A percentile compares a stretch with the other conserved stretches of the same genome.
phyloP scores from a whole-genome alignment of 148 eudicot genomes.

The Rhododendron ferrugineum region DNA sequence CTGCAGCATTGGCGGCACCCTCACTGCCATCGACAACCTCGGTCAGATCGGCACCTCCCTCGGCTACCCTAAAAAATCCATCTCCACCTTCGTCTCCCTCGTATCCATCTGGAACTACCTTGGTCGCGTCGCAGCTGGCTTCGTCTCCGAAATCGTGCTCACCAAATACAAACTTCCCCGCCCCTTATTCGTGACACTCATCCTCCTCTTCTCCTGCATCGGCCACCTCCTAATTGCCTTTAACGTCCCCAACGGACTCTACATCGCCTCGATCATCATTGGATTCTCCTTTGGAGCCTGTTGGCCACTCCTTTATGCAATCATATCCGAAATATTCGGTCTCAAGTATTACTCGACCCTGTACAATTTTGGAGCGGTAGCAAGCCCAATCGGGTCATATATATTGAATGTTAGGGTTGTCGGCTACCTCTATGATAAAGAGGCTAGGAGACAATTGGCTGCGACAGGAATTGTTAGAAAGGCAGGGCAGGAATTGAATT shows the following conservation, averaged over 20 bases:
- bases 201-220: slow-evolving; percentile 23
- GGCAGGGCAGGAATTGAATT: slow-evolving; percentile 26
- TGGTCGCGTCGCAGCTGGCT: slow-evolving; percentile 31
- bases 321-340: slow-evolving; percentile 36
- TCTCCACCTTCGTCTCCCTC: slow-evolving; percentile 24
- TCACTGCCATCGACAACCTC: background rate
- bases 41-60: slow-evolving; percentile 14
- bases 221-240: slow-evolving; percentile 7
- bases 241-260: slow-evolving; percentile 9
- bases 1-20: background rate
- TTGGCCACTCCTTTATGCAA: slow-evolving; percentile 30
- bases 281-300: slow-evolving; percentile 35
- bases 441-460: slow-evolving; percentile 25
- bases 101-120: slow-evolving; percentile 37
- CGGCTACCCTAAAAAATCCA: slow-evolving; percentile 20
- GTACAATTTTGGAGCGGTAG: slow-evolving; percentile 31
- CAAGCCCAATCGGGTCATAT: slow-evolving; percentile 32
- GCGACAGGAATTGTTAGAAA: slow-evolving; percentile 11
- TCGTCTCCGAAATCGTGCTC: slow-evolving; percentile 22
- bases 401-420: slow-evolving; percentile 28
- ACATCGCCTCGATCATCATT: slow-evolving; percentile 26
- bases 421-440: slow-evolving; percentile 30
- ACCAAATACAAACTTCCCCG: slow-evolving; percentile 27
- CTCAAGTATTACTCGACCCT: slow-evolving; percentile 37
- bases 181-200: slow-evolving; percentile 24